Percentiles rank a stretch among this genome's conserved stretches.
phyloP scores from a whole-genome alignment of 768 basidiomycete genomes.

The Dacryopinax primogenitus region DNA sequence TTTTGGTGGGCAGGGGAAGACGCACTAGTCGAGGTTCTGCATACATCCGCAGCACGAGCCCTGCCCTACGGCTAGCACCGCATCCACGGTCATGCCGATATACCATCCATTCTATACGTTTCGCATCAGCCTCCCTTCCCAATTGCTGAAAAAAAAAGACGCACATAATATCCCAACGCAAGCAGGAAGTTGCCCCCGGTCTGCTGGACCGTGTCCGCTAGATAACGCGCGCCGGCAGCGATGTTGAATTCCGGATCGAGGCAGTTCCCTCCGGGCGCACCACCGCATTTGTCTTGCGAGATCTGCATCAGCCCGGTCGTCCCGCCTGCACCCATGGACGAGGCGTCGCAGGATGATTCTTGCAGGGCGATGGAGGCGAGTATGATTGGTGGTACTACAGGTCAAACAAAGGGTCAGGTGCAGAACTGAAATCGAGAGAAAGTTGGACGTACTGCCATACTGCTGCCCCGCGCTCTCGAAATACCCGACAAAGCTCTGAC shows the following conservation, averaged over 20 bases:
- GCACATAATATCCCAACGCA: conserved; percentile 8
- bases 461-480: background rate
- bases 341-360: background rate
- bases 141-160: background rate
- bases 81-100: background rate
- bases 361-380: conserved; percentile 7
- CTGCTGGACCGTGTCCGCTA: background rate
- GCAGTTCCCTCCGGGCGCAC: background rate
- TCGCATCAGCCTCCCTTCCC: background rate
- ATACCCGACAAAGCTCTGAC: background rate
- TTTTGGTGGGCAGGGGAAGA: background rate
- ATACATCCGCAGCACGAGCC: background rate
- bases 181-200: conserved; percentile 2
- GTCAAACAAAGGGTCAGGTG: background rate
- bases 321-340: background rate
- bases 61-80: background rate
- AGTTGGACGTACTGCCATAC: background rate
- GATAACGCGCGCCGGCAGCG: background rate
- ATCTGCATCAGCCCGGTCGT: conserved; percentile 4
- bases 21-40: conserved; percentile 7
- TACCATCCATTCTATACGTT: background rate
- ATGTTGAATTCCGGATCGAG: background rate
- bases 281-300: conserved; percentile 5
- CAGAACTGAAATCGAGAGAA: background rate
- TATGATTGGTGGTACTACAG: background rate